These are phyloP conservation scores for Ambrosia hybrid DNA, from an alignment of 140 eudicot species.

Conservation along the genomic window DNA sequence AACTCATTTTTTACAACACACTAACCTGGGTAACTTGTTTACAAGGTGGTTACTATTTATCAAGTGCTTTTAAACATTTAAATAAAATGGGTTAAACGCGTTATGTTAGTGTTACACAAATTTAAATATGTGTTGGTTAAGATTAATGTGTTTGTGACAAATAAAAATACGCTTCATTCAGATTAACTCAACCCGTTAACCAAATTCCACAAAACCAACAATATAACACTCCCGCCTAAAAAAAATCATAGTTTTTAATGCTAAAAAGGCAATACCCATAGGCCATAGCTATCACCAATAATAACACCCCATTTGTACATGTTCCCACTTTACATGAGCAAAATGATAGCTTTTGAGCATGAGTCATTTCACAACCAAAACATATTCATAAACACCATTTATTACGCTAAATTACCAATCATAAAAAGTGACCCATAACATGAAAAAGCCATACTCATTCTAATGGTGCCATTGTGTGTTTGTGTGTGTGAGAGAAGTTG, in stretches of 20 bases:
- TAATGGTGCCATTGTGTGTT: slow-evolving; percentile 22
- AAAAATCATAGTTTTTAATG: not conserved
- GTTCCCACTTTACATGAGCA: slow-evolving; percentile 33
- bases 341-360: slow-evolving; percentile 35
- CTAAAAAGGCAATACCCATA: slow-evolving; percentile 6
- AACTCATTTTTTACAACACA: too few relatives aligned
- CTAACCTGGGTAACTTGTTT: too few relatives aligned
- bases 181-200: too few relatives aligned
- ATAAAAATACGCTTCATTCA: too few relatives aligned
- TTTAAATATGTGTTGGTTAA: too few relatives aligned
- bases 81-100: too few relatives aligned
- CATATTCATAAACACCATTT: slow-evolving; percentile 36
- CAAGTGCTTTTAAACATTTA: too few relatives aligned
- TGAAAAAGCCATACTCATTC: slow-evolving; percentile 36
- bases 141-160: too few relatives aligned
- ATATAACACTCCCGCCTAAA: not conserved
- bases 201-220: not conserved
- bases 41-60: too few relatives aligned
- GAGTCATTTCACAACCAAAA: slow-evolving; percentile 33
- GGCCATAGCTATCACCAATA: slow-evolving; percentile 11
- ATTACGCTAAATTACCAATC: slow-evolving; percentile 35
- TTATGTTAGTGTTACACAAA: too few relatives aligned
- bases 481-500: not conserved
- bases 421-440: slow-evolving; percentile 33
- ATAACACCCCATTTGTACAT: slow-evolving; percentile 33